These are phyloP conservation scores for Cochlearia excelsa DNA, from an alignment of 345 rosid genomes.

Conservation along the genomic window DNA sequence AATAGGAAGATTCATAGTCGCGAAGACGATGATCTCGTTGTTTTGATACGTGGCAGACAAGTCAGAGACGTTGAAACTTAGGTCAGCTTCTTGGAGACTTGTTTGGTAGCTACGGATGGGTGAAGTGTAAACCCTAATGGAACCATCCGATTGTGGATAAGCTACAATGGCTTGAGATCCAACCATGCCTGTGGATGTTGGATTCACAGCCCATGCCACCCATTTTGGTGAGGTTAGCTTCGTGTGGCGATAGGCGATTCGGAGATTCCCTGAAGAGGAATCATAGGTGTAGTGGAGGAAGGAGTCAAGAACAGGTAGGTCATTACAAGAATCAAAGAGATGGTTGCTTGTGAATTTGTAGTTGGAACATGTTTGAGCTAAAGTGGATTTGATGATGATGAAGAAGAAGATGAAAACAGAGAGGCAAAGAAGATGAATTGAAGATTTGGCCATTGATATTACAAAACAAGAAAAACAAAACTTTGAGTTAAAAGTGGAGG, in stretches of 20 bases:
- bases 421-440: conserved; percentile 15
- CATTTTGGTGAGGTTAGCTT: conserved; percentile 48
- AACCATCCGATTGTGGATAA: conserved; percentile 52
- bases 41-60: conserved; percentile 50
- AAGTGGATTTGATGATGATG: conserved; percentile 19
- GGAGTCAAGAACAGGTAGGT: conserved; percentile 70
- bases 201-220: conserved; percentile 94
- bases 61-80: conserved; percentile 64
- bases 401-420: conserved; percentile 21
- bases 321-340: conserved; percentile 57
- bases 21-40: conserved; percentile 68
- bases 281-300: conserved; percentile 69
- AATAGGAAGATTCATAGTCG: conserved; percentile 45
- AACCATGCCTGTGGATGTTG: conserved; percentile 58
- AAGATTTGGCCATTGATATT: conserved; percentile 10
- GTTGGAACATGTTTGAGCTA: conserved; percentile 54
- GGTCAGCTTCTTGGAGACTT: conserved; percentile 44
- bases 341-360: conserved; percentile 61
- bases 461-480: no score
- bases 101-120: conserved; percentile 56
- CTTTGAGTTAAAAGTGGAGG: neutral
- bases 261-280: conserved; percentile 48
- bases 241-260: conserved; percentile 72
- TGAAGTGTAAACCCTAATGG: conserved; percentile 62
- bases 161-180: conserved; percentile 87